Evolutionary conservation across 2,329 filamentous ascomycete species (phyloP), one percentile per base, ranked within the genome.

Genomic region (Tolypocladium endophyticum): DNA sequence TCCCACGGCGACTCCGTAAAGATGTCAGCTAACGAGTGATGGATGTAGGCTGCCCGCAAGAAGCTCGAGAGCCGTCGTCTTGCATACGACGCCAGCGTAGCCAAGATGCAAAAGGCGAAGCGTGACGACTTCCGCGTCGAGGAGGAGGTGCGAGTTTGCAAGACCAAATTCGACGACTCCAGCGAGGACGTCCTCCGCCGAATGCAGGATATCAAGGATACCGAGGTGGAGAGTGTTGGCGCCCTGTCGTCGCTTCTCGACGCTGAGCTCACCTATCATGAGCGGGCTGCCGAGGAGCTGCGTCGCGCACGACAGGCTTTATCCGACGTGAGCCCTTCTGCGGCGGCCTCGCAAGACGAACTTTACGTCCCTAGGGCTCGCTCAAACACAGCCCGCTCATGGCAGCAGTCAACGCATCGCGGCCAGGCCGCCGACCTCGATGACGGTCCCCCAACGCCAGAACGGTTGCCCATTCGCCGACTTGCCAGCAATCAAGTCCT

Each of bases 141-240:
- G 73, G 93, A 97, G 71, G 93, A 97, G 74, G 83, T 96, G 58
- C 88, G 93, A 59, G 83, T 86, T 35, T 90, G 94, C 72, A 96
- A 96, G 73, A 89, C 90, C 67, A 97, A 97, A 76, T 97, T 96
- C 70, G 94, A 97, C 71, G 94, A 97, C 77, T 88, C 90, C 20
- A 94, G 84, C 70, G 93, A 97, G 70, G 93, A 97, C 68, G 92
- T 97, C 59, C 83, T 87, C 67, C 85, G 93, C 61, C 84, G 93
- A 59, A 97, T 97, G 94, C 86, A 95, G 74, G 93, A 97, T 70
- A 95, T 97, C 76, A 93, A 94, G 76, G 92, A 97, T 68, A 84
- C 90, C 28, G 93, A 97, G 74, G 81, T 80, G 52, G 93, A 97
- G 64, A 91, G 87, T 68, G 84, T 96, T 50, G 80, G 83, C 55